Evolutionary conservation across 2,329 filamentous ascomycete species (phyloP).

Genomic region (Aschersonia sp.): DNA sequence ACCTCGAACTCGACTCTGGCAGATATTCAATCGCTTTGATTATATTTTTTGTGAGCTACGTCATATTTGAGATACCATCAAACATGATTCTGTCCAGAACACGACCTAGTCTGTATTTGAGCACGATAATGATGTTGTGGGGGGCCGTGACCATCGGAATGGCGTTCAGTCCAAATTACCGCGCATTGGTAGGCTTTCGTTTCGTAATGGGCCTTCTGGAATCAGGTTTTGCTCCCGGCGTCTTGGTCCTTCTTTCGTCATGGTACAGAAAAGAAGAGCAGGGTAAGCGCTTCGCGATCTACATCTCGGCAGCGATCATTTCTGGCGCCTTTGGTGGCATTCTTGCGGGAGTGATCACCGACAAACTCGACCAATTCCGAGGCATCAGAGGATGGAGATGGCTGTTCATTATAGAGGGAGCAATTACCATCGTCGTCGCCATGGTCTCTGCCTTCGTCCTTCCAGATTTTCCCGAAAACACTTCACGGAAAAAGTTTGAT

Average conservation of each 20-base stretch:
- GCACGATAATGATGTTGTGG: conserved; percentile 2
- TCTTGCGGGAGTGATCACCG: conserved; percentile 44
- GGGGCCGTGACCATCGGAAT: background rate
- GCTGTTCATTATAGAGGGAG: conserved; percentile 56
- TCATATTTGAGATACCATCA: conserved; percentile 39
- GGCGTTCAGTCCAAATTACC: background rate
- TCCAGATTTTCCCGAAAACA: conserved; percentile 51
- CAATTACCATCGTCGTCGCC: conserved; percentile 35
- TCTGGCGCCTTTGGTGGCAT: conserved; percentile 53
- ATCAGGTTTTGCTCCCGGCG: conserved; percentile 5
- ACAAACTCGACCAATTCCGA: conserved; percentile 37
- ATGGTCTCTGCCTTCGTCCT: conserved; percentile 45
- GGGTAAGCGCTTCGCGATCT: conserved; percentile 38
- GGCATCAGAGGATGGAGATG: conserved; percentile 46
- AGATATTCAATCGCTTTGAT: conserved; percentile 4
- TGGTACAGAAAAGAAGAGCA: conserved; percentile 5
- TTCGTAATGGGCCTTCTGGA: conserved; percentile 5
- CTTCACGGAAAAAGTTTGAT: conserved; percentile 20
- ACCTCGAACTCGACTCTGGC: conserved; percentile 1
- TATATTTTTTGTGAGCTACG: conserved; percentile 13
- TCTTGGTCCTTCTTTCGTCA: conserved; percentile 2
- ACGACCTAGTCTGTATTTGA: conserved; percentile 3
- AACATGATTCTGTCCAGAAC: conserved; percentile 41
- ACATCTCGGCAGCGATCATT: conserved; percentile 40
- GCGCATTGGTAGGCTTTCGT: conserved; percentile 2